Base-by-base conservation (phyloP, 1,284 basidiomycete genomes). In the Entoloma clypeatum region DNA sequence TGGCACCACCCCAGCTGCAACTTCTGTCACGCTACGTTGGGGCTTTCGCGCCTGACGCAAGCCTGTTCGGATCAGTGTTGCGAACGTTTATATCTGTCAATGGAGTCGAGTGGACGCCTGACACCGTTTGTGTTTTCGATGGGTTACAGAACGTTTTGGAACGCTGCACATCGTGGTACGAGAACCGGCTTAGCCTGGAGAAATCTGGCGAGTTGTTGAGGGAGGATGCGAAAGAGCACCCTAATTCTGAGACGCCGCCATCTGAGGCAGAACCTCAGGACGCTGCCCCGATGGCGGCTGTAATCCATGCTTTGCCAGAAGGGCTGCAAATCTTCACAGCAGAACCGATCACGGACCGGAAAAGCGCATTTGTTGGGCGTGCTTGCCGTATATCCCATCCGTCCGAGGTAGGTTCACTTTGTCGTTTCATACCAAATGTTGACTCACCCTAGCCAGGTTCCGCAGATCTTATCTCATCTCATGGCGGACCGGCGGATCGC, bases 21-120 rank as follows among this genome's bases (percentile, higher is more conserved):
- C 74, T 95, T 0, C 71, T 94, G 17, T 92, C 90, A 3, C 76
- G 81, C 30, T 95, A 94, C 61, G 76, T 95, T 22, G 92, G 92
- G 1, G 69, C 81, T 5, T 93, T 81, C 52, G 77, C 81, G 18
- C 80, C 84, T 2, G 85, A 89, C 51, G 62, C 82, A 2, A 58
- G 62, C 16, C 70, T 92, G 11, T 90, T 92, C 57, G 89, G 89
- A 13, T 75, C 76, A 7, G 73, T 92, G 23, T 73, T 92, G 7
- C 78, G 86, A 26, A 92, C 88, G 0, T 94, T 80, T 62, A 90
- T 93, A 44, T 87, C 89, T 1, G 59, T 72, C 13, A 76, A 73
- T 36, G 88, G 86, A 5, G 75, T 88, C 7, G 79, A 88, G 44
- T 92, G 86, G 77, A 67, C 69, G 1, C 67, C 79, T 13, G 89